Evolutionary conservation across 345 rosid species (phyloP).

Genomic region (Eucalyptus cladocalyx): DNA sequence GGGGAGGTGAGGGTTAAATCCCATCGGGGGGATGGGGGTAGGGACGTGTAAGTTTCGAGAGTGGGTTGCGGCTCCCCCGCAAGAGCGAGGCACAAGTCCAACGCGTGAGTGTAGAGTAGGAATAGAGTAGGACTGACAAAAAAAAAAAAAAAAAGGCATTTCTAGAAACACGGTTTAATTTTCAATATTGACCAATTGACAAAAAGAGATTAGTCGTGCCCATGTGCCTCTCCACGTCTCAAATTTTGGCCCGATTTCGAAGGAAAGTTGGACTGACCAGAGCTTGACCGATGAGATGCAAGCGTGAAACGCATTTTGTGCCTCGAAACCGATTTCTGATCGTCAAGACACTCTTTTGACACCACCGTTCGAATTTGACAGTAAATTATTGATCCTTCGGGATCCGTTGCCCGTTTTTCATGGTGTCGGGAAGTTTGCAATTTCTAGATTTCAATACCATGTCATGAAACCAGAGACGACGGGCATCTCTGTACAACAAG

Average conservation of each 20-base stretch:
- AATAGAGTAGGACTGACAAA: too few relatives aligned
- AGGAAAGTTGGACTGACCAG: neutral
- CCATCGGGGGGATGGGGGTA: too few relatives aligned
- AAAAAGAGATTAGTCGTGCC: neutral
- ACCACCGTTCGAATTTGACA: neutral
- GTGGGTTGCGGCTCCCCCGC: too few relatives aligned
- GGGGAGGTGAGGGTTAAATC: too few relatives aligned
- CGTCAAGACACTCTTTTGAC: neutral
- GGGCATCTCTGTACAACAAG: neutral
- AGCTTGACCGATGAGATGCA: neutral
- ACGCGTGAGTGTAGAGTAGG: too few relatives aligned
- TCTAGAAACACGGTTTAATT: neutral
- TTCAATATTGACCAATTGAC: neutral
- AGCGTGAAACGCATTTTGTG: neutral
- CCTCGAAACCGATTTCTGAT: neutral
- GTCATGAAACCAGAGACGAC: neutral
- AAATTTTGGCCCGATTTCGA: neutral
- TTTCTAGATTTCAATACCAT: neutral
- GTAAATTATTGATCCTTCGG: neutral
- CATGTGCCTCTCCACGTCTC: neutral
- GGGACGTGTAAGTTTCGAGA: too few relatives aligned
- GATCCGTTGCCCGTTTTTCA: neutral
- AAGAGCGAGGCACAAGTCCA: too few relatives aligned
- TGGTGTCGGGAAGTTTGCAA: neutral
- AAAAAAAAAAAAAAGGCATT: too few relatives aligned